phyloP scores from a whole-genome alignment of 352 stramenopile genomes.

The Globisporangium uncinulatum region DNA sequence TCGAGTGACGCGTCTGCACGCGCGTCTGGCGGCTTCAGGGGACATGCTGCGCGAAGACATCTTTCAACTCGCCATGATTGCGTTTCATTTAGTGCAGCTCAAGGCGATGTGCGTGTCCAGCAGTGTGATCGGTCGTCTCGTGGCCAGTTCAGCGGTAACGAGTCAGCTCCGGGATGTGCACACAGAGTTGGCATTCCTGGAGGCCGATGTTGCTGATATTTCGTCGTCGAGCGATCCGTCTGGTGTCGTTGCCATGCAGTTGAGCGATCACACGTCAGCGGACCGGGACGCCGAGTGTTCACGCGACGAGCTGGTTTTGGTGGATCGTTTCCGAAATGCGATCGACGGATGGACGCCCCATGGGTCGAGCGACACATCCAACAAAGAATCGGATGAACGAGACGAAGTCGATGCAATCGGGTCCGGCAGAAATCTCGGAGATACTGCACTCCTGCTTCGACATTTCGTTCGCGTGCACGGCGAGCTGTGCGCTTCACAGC shows the following conservation, averaged over 20 bases:
- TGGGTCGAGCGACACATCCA: not conserved
- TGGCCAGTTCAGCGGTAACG: not conserved
- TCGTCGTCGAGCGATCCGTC: not conserved
- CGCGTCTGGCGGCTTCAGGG: not conserved
- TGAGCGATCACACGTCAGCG: not conserved
- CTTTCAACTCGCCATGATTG: slow-evolving; percentile 4
- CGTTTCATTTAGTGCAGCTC: not conserved
- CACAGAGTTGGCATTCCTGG: not conserved
- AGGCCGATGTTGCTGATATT: not conserved
- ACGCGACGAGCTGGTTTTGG: too few species aligned
- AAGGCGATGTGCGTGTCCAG: not conserved
- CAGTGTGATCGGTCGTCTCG: not conserved
- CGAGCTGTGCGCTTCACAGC: not conserved
- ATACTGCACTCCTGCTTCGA: not conserved
- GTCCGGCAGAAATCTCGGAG: not conserved
- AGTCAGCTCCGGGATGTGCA: not conserved
- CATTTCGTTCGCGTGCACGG: not conserved
- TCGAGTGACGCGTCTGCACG: not conserved
- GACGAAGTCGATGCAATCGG: not conserved
- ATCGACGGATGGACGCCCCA: not conserved
- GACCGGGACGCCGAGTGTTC: not conserved
- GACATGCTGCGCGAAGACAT: not conserved
- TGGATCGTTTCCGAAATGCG: not conserved
- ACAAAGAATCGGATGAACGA: not conserved
- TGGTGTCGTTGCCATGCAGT: too few species aligned